Conservation (phyloP, 805 yeast genomes). For the Starmerella floris region DNA sequence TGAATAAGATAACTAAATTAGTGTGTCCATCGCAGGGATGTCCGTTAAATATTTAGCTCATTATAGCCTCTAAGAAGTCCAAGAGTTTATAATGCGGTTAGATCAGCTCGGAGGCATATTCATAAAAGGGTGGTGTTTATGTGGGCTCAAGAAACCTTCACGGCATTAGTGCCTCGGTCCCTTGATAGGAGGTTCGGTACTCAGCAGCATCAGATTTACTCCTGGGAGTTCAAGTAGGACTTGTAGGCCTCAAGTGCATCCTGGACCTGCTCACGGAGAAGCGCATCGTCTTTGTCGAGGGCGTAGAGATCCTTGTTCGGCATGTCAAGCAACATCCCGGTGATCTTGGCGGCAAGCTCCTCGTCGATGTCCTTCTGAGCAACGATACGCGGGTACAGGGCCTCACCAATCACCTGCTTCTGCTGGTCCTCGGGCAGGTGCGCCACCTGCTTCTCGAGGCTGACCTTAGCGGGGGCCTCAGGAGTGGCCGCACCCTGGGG, state of each 20-base stretch:
- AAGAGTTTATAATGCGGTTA: background rate
- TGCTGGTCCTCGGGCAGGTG: slow-evolving; percentile 63
- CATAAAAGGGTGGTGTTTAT: too few relatives aligned
- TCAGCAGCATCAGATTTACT: too few relatives aligned
- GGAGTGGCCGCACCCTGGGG: slow-evolving; percentile 23
- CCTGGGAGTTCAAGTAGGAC: slow-evolving; percentile 51
- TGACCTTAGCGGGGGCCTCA: slow-evolving; percentile 23
- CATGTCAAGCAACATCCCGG: slow-evolving; percentile 97
- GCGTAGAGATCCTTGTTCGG: slow-evolving; percentile 81
- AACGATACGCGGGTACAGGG: slow-evolving; percentile 82
- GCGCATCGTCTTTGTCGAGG: slow-evolving; percentile 77
- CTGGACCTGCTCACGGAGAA: slow-evolving; percentile 78
- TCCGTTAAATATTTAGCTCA: background rate
- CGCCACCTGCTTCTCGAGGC: slow-evolving; percentile 56
- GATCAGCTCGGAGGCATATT: too few relatives aligned
- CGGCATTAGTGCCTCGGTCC: too few relatives aligned
- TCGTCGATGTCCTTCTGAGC: slow-evolving; percentile 79
- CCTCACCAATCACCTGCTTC: slow-evolving; percentile 97
- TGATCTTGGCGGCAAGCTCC: slow-evolving; percentile 95
- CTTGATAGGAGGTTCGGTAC: too few relatives aligned
- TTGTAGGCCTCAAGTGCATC: slow-evolving; percentile 93
- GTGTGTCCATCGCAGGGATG: background rate
- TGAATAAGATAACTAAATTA: background rate
- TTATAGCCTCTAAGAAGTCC: background rate
- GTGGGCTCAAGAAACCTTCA: too few relatives aligned